Percentiles rank a stretch among this genome's conserved stretches.
Conservation (phyloP, 2,329 filamentous ascomycete species). For the Harringtonia lauricola region DNA sequence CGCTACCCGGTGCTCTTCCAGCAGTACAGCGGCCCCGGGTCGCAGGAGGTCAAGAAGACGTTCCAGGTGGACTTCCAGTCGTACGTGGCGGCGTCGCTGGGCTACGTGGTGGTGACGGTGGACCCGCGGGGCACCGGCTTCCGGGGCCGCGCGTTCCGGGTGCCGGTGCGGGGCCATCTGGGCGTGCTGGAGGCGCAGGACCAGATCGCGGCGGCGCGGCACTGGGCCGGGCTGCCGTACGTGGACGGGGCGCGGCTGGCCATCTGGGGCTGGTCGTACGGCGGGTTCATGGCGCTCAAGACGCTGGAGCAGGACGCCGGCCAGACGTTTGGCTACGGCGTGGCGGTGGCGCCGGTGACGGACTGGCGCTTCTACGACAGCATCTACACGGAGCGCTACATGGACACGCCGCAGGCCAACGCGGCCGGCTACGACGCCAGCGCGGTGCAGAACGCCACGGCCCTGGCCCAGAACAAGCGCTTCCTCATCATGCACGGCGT, state of each 20-base stretch:
- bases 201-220: slow-evolving; percentile 81
- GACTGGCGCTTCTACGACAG: slow-evolving; percentile 95
- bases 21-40: slow-evolving; percentile 91
- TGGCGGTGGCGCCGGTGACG: slow-evolving; percentile 97
- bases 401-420: slow-evolving; percentile 88
- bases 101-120: slow-evolving; percentile 90
- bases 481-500: slow-evolving; percentile 95
- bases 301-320: slow-evolving; percentile 87
- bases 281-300: slow-evolving; percentile 91
- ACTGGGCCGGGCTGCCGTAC: slow-evolving; percentile 72
- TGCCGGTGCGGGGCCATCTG: slow-evolving; percentile 71
- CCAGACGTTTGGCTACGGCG: slow-evolving; percentile 85
- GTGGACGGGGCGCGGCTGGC: slow-evolving; percentile 73
- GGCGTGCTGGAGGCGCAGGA: slow-evolving; percentile 78
- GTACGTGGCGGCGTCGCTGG: slow-evolving; percentile 73
- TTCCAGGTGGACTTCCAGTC: slow-evolving; percentile 85
- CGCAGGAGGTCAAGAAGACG: slow-evolving; percentile 70
- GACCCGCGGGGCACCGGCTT: slow-evolving; percentile 90
- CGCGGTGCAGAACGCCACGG: slow-evolving; percentile 61
- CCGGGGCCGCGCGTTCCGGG: slow-evolving; percentile 73
- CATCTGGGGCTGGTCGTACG: slow-evolving; percentile 98
- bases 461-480: slow-evolving; percentile 64
- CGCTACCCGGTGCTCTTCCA: slow-evolving; percentile 92
- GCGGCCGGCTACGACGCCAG: slow-evolving; percentile 63
- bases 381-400: slow-evolving; percentile 93